Percentiles rank a stretch among this genome's conserved stretches.
These are phyloP conservation scores for Diplodia seriata DNA, from an alignment of 2,329 filamentous ascomycete species.

Conservation along the genomic window DNA sequence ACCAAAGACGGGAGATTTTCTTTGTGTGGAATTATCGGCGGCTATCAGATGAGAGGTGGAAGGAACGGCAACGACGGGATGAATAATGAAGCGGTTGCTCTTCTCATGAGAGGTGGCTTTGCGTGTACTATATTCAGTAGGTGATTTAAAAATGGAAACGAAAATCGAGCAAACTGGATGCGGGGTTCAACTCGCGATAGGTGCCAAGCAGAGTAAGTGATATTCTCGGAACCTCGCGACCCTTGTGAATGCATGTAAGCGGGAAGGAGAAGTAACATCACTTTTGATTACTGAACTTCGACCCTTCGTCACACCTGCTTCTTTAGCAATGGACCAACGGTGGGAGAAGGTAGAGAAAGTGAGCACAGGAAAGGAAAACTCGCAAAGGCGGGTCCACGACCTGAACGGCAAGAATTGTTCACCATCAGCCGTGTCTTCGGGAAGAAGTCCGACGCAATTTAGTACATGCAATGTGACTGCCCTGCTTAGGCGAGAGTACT, in stretches of 20 bases:
- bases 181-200: too few relatives aligned
- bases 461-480: background rate
- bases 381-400: too few relatives aligned
- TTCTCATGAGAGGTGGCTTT: background rate
- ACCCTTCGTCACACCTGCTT: too few relatives aligned
- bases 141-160: background rate
- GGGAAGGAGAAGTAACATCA: too few relatives aligned
- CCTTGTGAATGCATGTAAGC: too few relatives aligned
- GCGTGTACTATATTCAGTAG: conserved; percentile 11
- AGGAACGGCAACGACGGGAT: background rate
- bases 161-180: background rate
- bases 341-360: too few relatives aligned
- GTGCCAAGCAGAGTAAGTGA: too few relatives aligned
- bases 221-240: too few relatives aligned
- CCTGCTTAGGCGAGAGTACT: background rate
- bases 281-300: too few relatives aligned
- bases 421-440: background rate
- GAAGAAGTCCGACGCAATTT: background rate
- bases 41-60: background rate
- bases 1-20: background rate
- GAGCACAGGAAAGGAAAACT: too few relatives aligned
- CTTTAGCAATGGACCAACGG: too few relatives aligned
- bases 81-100: conserved; percentile 5
- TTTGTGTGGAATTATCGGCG: conserved; percentile 11
- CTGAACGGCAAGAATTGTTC: background rate